Base-by-base conservation (phyloP, 768 basidiomycete genomes). In the Phaffia tasmanica region DNA sequence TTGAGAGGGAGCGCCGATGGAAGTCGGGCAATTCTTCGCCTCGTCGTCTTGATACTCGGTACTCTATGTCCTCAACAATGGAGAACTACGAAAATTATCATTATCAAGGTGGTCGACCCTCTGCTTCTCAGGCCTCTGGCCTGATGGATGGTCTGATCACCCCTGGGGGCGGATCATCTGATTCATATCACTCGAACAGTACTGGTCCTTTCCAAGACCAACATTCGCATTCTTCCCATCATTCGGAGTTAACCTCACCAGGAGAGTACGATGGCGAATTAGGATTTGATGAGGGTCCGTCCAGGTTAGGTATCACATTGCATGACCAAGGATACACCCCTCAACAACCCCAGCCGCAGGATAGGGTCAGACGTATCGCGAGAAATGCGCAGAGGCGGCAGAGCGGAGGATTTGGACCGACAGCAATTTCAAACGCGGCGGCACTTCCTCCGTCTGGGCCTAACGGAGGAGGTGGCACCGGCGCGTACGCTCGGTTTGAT, bases 1-100 rank as follows among this genome's bases (percentile, higher is more conserved):
- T 95, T 75, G 95, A 98, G 80, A 81, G 94, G 58, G 95, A 98
- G 71, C 79, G 94, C 71, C 81, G 92, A 69, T 97, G 89, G 90
- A 91, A 32, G 16, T 23, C 53, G n/a, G 53, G 78, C 42, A 72
- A 75, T 1, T 74, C 71, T 47, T 80, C 81, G 4, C 80, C 81
- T 49, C 60, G 57, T 57, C 50, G 46, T 27, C 57, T 49, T 14
- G 51, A 58, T n/a, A 54, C 27, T 57, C 48, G 57, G 47, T 30
- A 48, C 30, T 93, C 90, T 15, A 75, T 86, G 73, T 82, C 84
- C 21, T 93, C 89, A 1, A 85, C 84, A 54, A 84, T 85, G 61
- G 89, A 92, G 70, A 80, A 82, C n/a, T 84, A 83, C 67, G 69
- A 68, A 54, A 73, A 70, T 62, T 73, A 51, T 50, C 23, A 56